Evolutionary conservation across 2,329 filamentous ascomycete genomes (phyloP).

Genomic region (Hypoxylon sp.): DNA sequence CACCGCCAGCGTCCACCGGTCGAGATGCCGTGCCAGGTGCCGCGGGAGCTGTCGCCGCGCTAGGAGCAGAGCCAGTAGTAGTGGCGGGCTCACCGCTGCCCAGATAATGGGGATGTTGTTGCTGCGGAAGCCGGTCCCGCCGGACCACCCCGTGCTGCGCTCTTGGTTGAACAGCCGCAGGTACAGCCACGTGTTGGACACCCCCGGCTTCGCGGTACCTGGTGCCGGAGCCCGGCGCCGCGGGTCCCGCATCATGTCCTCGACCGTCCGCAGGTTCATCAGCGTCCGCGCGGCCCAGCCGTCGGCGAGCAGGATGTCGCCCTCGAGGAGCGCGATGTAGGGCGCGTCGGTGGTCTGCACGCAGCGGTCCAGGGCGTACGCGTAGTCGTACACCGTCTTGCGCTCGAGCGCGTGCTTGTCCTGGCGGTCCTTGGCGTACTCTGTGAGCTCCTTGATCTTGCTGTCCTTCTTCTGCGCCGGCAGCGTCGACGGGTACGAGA

Average conservation of each 20-base stretch:
- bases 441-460: slow-evolving; percentile 34
- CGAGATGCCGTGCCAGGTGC: slow-evolving; percentile 37
- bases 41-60: slow-evolving; percentile 36
- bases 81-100: slow-evolving; percentile 36
- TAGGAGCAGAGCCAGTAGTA: slow-evolving; percentile 35
- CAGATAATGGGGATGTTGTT: slow-evolving; percentile 45
- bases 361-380: slow-evolving; percentile 42
- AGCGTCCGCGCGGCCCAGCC: slow-evolving; percentile 44
- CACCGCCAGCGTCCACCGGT: slow-evolving; percentile 42
- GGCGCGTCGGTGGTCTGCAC: slow-evolving; percentile 41
- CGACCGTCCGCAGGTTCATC: slow-evolving; percentile 37
- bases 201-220: slow-evolving; percentile 37
- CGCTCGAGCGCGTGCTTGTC: slow-evolving; percentile 40
- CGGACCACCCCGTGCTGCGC: slow-evolving; percentile 43
- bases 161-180: slow-evolving; percentile 46
- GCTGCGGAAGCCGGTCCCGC: slow-evolving; percentile 42
- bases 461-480: slow-evolving; percentile 27
- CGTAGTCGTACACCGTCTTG: slow-evolving; percentile 45
- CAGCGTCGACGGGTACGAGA: slow-evolving; percentile 40
- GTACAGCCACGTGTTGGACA: slow-evolving; percentile 44
- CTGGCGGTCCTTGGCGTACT: slow-evolving; percentile 32
- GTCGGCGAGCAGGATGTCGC: slow-evolving; percentile 45
- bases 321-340: slow-evolving; percentile 45
- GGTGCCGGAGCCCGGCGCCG: slow-evolving; percentile 34
- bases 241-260: slow-evolving; percentile 43